Percentiles rank a stretch among this genome's conserved stretches.
Evolutionary conservation across 768 basidiomycete genomes (phyloP).

Genomic region (Pilatotrama ljubarskyi): DNA sequence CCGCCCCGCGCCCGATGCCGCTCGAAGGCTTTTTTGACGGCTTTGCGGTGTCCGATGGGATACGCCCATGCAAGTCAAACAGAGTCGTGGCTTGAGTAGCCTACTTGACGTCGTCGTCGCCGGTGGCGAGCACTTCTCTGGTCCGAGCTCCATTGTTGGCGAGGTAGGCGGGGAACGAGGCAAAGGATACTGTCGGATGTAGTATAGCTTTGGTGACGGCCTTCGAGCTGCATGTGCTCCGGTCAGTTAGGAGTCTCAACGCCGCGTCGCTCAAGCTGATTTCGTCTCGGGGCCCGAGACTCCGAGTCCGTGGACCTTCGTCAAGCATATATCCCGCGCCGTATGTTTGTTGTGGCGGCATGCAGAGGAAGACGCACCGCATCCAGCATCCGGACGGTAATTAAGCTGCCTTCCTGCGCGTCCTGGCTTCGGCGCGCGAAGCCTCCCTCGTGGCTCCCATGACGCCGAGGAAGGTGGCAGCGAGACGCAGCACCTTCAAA

Average conservation of each 20-base stretch:
- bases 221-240: background rate
- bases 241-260: background rate
- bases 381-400: background rate
- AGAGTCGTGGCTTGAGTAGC: background rate
- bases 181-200: conserved; percentile 3
- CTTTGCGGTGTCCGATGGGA: no score
- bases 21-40: no score
- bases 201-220: background rate
- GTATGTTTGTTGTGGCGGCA: no score
- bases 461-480: conserved; percentile 1
- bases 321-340: background rate
- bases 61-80: no score
- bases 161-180: background rate
- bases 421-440: background rate
- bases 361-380: background rate
- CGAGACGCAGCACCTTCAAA: background rate
- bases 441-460: background rate
- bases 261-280: background rate
- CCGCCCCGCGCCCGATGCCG: background rate
- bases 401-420: conserved; percentile 1
- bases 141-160: no score
- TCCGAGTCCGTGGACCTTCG: background rate
- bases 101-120: background rate
- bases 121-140: no score
- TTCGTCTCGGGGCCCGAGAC: background rate